These are phyloP conservation scores for Ananas comosus DNA, from an alignment of 176 grass and related monocot species.

Conservation along the genomic window DNA sequence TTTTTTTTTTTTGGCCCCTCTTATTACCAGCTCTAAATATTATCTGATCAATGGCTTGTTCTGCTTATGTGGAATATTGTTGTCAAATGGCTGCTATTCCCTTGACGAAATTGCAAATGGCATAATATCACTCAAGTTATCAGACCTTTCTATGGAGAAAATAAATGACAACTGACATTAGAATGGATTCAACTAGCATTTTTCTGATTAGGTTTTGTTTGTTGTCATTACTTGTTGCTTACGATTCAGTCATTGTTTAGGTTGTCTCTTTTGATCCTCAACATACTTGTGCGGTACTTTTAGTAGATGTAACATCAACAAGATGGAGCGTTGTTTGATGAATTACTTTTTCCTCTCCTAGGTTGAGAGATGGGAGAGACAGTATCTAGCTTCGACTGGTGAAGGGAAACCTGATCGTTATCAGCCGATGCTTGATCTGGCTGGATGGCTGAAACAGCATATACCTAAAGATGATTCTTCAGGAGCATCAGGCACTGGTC, in stretches of 20 bases:
- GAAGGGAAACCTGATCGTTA: conserved; percentile 69
- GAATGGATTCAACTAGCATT: no score
- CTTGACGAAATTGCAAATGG: no score
- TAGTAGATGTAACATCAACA: not conserved
- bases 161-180: no score
- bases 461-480: conserved; percentile 64
- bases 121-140: no score
- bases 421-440: conserved; percentile 74
- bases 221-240: no score
- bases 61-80: no score
- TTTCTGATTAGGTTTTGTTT: no score
- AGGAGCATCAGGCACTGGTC: conserved; percentile 35
- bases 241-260: no score
- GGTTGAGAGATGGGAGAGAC: conserved; percentile 80
- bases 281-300: not conserved
- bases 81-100: no score
- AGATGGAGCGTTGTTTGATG: not conserved
- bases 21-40: no score
- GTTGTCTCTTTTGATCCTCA: no score
- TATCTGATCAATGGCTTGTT: no score
- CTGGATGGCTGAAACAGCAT: conserved; percentile 65
- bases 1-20: not conserved
- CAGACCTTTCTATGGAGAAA: not conserved
- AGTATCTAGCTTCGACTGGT: conserved; percentile 72
- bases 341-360: conserved; percentile 16